These are phyloP conservation scores for Sedum album DNA, from an alignment of 164 flowering plant species.

Conservation along the genomic window DNA sequence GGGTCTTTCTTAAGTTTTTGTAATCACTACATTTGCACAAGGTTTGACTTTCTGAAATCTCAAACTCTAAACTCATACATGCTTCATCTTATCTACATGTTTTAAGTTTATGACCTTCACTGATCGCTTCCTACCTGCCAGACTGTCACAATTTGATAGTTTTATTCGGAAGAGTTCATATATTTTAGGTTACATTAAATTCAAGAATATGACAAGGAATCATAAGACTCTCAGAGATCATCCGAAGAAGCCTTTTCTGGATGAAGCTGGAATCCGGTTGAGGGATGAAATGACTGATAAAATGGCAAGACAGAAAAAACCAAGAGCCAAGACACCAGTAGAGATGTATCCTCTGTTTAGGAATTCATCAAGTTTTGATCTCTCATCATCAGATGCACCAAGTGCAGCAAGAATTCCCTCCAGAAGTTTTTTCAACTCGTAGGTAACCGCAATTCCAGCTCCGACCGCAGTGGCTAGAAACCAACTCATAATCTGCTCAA, in stretches of 20 bases:
- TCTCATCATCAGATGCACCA: slow-evolving; percentile 6
- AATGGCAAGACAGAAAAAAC: slow-evolving; percentile 25
- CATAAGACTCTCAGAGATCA: slow-evolving; percentile 3
- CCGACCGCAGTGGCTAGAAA: slow-evolving; percentile 37
- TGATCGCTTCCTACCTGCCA: no score
- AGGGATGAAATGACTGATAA: slow-evolving; percentile 27
- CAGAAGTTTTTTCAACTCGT: slow-evolving; percentile 25
- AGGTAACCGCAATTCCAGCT: slow-evolving; percentile 29
- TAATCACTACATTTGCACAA: not conserved
- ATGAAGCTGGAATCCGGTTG: slow-evolving; percentile 11
- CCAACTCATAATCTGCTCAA: slow-evolving; percentile 27
- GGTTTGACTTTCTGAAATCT: no score
- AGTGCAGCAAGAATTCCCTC: not conserved
- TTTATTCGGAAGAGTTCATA: not conserved
- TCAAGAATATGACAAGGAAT: not conserved
- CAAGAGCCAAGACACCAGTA: slow-evolving; percentile 21
- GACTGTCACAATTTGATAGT: no score
- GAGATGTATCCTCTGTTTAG: slow-evolving; percentile 23
- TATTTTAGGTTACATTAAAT: not conserved
- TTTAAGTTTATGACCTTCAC: no score
- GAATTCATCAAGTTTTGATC: slow-evolving; percentile 16
- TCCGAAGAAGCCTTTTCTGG: not conserved
- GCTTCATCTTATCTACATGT: no score
- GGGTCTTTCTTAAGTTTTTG: not conserved
- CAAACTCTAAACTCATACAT: not conserved